Evolutionary conservation across 2,329 filamentous ascomycete species (phyloP), one percentile per base, ranked within the genome.

Genomic region (Epichloe gansuensis): DNA sequence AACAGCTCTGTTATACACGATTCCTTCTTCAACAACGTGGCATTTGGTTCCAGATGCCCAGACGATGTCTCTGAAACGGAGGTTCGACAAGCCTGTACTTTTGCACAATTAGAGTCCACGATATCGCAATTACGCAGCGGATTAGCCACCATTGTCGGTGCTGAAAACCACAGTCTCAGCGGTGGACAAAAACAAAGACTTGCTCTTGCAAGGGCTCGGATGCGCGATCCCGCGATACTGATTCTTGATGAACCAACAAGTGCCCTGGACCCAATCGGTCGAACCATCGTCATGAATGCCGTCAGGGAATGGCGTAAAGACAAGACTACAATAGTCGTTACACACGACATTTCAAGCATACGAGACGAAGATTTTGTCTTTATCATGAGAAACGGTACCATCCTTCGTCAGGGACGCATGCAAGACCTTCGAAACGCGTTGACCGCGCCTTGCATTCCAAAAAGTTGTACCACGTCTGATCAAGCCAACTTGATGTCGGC

Each of bases 301-400:
- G 84, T 96, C 50, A 76, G 88, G 7, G 62, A 76, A 21, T 96
- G 89, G 91, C 77, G 93, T 23, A 71, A 69, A 38, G 84, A 78
- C 0, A 93, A 87, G 64, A 96, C 90, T 0, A 97, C 91, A 0
- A 87, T 97, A 49, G 81, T 97, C 57, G 91, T 97, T 59, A 96
- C 93, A 0, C 91, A 97, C 61, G 89, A 97, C 57, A 77, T 93
- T 35, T 77, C 80, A 0, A 85, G 91, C 57, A 91, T 97, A 9
- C 65, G 70, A 4, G 69, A 80, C 0, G 65, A 81, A 0, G 89
- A 97, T 56, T 90, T 84, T 55, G 77, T 94, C 0, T 95, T 90
- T 58, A 77, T 95, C 11, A 71, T 97, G 63, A 84, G 91, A 35
- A 68, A 81, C 11, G 85, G 87, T 0, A 64, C 63, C 0, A 71